Evolutionary conservation across 345 rosid genomes (phyloP).

Genomic region (Linum lewisii): DNA sequence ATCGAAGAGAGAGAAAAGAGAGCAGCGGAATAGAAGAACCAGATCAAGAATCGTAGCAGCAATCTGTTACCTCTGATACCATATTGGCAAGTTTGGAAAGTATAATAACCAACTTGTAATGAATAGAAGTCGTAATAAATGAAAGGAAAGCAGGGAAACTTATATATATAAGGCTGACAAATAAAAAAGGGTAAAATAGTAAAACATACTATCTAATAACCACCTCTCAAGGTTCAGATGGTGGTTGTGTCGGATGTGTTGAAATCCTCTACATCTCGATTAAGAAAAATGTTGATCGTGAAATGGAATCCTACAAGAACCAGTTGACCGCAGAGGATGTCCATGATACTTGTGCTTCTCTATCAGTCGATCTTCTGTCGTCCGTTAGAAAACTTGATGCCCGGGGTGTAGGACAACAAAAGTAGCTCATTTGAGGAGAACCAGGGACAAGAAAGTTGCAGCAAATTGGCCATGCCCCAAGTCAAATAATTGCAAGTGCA

Average conservation of each 20-base stretch:
- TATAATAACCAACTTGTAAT: no score
- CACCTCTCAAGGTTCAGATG: no score
- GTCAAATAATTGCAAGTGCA: constrained; percentile 33
- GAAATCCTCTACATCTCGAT: constrained; percentile 35
- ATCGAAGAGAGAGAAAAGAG: no score
- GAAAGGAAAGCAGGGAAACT: no score
- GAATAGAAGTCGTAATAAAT: no score
- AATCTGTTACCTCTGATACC: no score
- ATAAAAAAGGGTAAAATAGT: no score
- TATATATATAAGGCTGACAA: no score
- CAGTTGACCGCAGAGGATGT: constrained; percentile 43
- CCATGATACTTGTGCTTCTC: constrained; percentile 58
- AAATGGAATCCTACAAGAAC: constrained; percentile 31
- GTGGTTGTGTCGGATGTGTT: constrained; percentile 63
- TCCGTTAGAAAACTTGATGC: constrained; percentile 39
- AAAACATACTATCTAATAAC: no score
- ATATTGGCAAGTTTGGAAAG: no score
- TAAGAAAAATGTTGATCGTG: constrained; percentile 35
- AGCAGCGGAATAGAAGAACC: no score
- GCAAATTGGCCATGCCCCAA: constrained; percentile 12
- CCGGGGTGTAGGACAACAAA: constrained; percentile 12
- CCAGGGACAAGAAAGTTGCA: constrained; percentile 18
- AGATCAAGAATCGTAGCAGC: no score
- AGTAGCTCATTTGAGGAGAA: constrained; percentile 22
- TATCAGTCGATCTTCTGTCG: constrained; percentile 59